phyloP scores from a whole-genome alignment of 2,329 filamentous ascomycete species.

The Neoarthrinium moseri region DNA sequence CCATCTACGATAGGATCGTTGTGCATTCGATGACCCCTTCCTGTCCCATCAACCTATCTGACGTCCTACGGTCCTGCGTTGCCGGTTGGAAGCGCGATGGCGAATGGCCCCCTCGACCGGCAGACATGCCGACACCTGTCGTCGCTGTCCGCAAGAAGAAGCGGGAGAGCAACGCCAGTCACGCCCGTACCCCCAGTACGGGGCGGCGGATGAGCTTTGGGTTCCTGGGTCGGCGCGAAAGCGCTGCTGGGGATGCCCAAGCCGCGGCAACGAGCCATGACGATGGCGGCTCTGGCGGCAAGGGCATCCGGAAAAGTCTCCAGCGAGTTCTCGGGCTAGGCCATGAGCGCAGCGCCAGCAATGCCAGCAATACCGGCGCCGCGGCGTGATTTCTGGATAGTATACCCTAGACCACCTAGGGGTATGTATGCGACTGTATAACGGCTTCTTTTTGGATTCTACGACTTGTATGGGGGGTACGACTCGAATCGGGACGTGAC shows the following conservation, averaged over 20 bases:
- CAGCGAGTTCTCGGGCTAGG: conserved; percentile 33
- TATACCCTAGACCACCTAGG: no score
- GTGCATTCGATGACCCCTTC: conserved; percentile 76
- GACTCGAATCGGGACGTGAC: no score
- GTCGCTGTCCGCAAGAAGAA: conserved; percentile 40
- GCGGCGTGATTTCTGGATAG: conserved; percentile 6
- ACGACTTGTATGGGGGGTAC: no score
- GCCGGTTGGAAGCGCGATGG: conserved; percentile 90
- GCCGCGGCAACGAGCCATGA: conserved; percentile 9
- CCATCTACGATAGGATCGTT: conserved; percentile 88
- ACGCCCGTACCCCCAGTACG: conserved; percentile 24
- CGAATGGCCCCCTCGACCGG: conserved; percentile 78
- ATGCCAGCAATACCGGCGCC: conserved; percentile 13
- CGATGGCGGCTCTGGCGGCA: conserved; percentile 13
- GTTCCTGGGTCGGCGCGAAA: conserved; percentile 38
- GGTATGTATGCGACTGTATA: no score
- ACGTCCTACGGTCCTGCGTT: conserved; percentile 79
- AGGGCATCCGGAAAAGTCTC: conserved; percentile 31
- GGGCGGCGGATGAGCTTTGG: conserved; percentile 47
- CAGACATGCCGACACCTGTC: conserved; percentile 38
- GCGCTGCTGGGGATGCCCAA: conserved; percentile 18
- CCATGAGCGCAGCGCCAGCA: conserved; percentile 20
- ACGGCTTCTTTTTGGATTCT: no score
- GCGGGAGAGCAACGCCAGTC: conserved; percentile 14
- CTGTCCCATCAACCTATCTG: conserved; percentile 82